phyloP scores from a whole-genome alignment of 768 basidiomycete genomes.

The Artomyces pyxidatus region DNA sequence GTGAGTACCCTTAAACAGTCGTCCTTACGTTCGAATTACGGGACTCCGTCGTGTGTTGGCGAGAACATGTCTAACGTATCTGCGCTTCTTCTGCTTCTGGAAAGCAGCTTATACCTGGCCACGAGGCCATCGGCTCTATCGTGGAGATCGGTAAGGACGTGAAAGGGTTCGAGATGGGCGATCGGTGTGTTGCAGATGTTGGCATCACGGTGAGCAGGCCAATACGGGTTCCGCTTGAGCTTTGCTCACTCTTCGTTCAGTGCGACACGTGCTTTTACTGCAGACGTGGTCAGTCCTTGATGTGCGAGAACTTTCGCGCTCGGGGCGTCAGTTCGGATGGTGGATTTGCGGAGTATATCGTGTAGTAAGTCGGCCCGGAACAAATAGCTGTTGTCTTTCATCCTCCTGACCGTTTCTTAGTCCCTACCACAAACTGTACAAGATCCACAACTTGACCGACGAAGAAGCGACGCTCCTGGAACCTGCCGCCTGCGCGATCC shows the following conservation, averaged over 20 bases:
- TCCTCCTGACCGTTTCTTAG: constrained; percentile 23
- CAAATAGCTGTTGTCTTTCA: neutral
- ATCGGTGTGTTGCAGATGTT: constrained; percentile 81
- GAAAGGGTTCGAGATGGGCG: constrained; percentile 65
- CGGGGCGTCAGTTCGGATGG: constrained; percentile 76
- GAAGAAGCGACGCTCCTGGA: constrained; percentile 85
- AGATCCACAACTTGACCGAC: constrained; percentile 79
- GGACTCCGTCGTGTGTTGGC: neutral
- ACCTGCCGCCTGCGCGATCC: constrained; percentile 86
- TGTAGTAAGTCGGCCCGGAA: constrained; percentile 47
- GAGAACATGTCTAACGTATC: too few species aligned
- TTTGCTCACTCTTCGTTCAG: constrained; percentile 26
- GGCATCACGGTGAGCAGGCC: constrained; percentile 48
- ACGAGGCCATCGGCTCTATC: constrained; percentile 67
- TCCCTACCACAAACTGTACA: constrained; percentile 72
- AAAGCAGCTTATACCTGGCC: constrained; percentile 65
- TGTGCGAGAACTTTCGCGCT: constrained; percentile 81
- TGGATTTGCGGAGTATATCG: constrained; percentile 86
- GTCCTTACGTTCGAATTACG: too few species aligned
- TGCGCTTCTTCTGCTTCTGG: too few species aligned
- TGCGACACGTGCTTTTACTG: constrained; percentile 86
- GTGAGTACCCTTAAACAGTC: too few species aligned
- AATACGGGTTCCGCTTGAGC: neutral
- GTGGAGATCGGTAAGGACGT: constrained; percentile 76
- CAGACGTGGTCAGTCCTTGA: constrained; percentile 68